These are phyloP conservation scores for Schizophyllum commune DNA, from an alignment of 1,284 basidiomycete species.

Conservation along the genomic window DNA sequence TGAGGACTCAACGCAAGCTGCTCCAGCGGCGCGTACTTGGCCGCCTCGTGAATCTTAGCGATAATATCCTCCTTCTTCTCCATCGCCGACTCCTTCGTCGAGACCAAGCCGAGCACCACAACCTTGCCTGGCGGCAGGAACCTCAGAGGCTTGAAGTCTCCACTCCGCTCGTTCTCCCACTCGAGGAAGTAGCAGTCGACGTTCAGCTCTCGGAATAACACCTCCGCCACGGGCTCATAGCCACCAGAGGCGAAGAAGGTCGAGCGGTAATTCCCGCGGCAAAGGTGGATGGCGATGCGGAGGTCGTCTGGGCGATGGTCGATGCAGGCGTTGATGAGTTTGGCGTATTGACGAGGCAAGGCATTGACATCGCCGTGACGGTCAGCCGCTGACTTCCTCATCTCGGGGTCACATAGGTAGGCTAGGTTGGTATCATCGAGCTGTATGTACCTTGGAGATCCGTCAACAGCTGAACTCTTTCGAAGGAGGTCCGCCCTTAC, in stretches of 20 bases:
- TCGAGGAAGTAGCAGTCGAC: conserved; percentile 10
- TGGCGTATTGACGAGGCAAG: conserved; percentile 25
- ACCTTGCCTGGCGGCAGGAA: conserved; percentile 3
- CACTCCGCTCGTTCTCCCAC: conserved; percentile 10
- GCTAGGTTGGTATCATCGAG: conserved; percentile 25
- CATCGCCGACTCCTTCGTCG: conserved; percentile 12
- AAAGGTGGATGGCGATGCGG: conserved; percentile 33
- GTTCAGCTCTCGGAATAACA: conserved; percentile 7
- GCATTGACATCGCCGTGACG: conserved; percentile 22
- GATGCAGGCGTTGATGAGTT: conserved; percentile 28
- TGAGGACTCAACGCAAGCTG: conserved; percentile 8
- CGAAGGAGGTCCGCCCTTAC: neutral
- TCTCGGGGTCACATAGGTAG: conserved; percentile 14
- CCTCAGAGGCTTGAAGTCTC: conserved; percentile 5
- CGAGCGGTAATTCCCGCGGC: conserved; percentile 34
- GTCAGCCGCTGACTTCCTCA: conserved; percentile 19
- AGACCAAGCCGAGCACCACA: conserved; percentile 12
- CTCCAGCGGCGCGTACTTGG: conserved; percentile 13
- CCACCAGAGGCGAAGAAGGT: conserved; percentile 28
- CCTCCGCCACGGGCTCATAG: conserved; percentile 33
- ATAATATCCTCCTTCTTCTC: conserved; percentile 13
- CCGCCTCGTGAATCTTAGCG: conserved; percentile 12
- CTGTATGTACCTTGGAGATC: conserved; percentile 22
- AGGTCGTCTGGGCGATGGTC: conserved; percentile 27
- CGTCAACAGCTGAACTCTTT: neutral